These are phyloP conservation scores for Fragaria vesca DNA, from an alignment of 306 rosid species.

Conservation along the genomic window DNA sequence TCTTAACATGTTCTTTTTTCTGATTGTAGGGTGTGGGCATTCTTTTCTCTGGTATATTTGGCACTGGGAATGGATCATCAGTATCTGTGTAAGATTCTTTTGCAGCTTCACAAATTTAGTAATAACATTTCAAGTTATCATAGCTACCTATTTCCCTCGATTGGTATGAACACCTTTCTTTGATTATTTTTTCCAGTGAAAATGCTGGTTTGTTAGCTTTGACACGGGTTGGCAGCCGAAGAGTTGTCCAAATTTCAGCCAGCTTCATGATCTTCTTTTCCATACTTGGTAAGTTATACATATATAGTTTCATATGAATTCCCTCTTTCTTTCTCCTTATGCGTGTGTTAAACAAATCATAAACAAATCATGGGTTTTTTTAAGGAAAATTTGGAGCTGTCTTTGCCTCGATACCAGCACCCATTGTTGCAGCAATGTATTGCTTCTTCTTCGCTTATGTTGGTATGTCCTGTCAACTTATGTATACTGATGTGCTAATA, in stretches of 20 bases:
- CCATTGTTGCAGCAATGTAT: slow-evolving; percentile 81
- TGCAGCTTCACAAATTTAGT: slow-evolving; percentile 7
- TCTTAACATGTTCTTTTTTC: slow-evolving; percentile 2
- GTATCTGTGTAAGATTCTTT: slow-evolving; percentile 79
- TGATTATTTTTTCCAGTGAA: slow-evolving; percentile 47
- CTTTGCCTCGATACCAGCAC: slow-evolving; percentile 93
- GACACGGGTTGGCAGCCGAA: slow-evolving; percentile 95
- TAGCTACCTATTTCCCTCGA: slow-evolving; percentile 8
- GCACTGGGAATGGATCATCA: slow-evolving; percentile 88
- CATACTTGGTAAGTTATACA: slow-evolving; percentile 57
- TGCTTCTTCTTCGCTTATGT: slow-evolving; percentile 97
- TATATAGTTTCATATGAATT: background rate
- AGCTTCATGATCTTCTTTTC: slow-evolving; percentile 97
- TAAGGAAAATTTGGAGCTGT: slow-evolving; percentile 95
- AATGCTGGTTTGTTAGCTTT: slow-evolving; percentile 91
- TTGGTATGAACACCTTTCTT: slow-evolving; percentile 3
- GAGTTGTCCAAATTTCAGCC: slow-evolving; percentile 93
- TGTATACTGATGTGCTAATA: slow-evolving; percentile 3
- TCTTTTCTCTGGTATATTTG: slow-evolving; percentile 84
- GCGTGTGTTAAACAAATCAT: background rate
- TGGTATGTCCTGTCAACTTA: slow-evolving; percentile 53
- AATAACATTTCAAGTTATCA: slow-evolving; percentile 5
- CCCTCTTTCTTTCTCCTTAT: background rate
- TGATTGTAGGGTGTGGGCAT: slow-evolving; percentile 79
- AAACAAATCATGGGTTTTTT: slow-evolving; percentile 9